These are phyloP conservation scores for Phylloporus sp. DNA, from an alignment of 1,284 basidiomycete genomes.

Conservation along the genomic window DNA sequence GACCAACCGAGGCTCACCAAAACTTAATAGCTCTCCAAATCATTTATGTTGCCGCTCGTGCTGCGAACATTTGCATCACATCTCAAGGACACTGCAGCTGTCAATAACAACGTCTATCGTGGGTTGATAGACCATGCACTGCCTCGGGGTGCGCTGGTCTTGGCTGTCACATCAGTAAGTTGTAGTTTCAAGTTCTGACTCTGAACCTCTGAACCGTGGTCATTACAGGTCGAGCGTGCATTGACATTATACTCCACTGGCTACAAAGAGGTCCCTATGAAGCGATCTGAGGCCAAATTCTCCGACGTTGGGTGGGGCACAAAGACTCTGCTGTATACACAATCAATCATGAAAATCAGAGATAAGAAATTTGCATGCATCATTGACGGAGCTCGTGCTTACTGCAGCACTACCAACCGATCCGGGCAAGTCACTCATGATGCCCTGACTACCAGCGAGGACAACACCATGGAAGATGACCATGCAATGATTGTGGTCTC, in stretches of 20 bases:
- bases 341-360: neutral
- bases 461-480: neutral
- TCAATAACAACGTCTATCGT: neutral
- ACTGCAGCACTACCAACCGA: neutral
- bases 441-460: too few relatives aligned
- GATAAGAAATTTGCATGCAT: neutral
- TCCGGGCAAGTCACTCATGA: neutral
- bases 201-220: neutral
- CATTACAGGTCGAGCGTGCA: neutral
- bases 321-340: neutral
- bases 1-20: too few relatives aligned
- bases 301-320: neutral
- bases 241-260: neutral
- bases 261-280: neutral
- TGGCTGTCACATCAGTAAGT: neutral
- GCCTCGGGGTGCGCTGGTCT: neutral
- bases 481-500: neutral
- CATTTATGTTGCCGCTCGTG: neutral
- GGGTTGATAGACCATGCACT: neutral
- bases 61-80: neutral
- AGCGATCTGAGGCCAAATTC: neutral
- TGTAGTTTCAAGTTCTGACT: neutral
- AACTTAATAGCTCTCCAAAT: neutral
- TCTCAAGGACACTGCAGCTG: neutral
- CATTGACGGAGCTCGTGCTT: neutral